These are phyloP conservation scores for Ustilago curta DNA, from an alignment of 1,284 basidiomycete genomes.

Conservation along the genomic window DNA sequence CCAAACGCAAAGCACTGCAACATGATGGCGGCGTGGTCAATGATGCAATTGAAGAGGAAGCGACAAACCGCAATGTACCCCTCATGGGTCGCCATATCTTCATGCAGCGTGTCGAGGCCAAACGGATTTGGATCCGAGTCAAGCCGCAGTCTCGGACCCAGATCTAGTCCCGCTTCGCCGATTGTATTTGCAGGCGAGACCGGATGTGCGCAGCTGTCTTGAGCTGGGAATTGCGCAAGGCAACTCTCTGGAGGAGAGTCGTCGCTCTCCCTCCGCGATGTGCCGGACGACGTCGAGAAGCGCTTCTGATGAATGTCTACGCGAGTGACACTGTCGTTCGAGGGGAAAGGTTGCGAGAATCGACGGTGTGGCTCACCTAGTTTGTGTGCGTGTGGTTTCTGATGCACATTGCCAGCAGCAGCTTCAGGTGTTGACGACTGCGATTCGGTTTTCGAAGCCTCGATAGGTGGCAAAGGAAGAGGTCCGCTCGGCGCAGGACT, in stretches of 20 bases:
- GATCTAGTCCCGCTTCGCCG: not conserved
- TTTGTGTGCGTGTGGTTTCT: no score
- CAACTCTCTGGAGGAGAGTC: no score
- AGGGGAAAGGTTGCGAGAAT: no score
- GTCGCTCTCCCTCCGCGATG: not conserved
- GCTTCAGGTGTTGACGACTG: not conserved
- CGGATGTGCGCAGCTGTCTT: no score
- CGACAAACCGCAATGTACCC: slow-evolving; percentile 31
- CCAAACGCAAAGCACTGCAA: slow-evolving; percentile 34
- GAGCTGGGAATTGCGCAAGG: not conserved
- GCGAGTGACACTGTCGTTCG: no score
- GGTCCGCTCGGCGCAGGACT: slow-evolving; percentile 23
- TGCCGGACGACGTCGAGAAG: not conserved
- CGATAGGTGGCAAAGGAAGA: slow-evolving; percentile 14
- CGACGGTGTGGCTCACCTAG: no score
- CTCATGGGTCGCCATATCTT: slow-evolving; percentile 23
- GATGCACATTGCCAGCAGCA: not conserved
- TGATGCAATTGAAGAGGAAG: slow-evolving; percentile 42
- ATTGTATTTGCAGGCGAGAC: not conserved
- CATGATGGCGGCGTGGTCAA: slow-evolving; percentile 32
- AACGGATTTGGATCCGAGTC: slow-evolving; percentile 4
- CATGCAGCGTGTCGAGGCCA: slow-evolving; percentile 15
- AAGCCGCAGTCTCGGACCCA: slow-evolving; percentile 8
- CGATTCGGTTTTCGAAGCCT: not conserved
- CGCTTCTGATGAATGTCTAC: no score